phyloP scores from a whole-genome alignment of 805 yeast species.

The Monosporozyma yasuniensis region DNA sequence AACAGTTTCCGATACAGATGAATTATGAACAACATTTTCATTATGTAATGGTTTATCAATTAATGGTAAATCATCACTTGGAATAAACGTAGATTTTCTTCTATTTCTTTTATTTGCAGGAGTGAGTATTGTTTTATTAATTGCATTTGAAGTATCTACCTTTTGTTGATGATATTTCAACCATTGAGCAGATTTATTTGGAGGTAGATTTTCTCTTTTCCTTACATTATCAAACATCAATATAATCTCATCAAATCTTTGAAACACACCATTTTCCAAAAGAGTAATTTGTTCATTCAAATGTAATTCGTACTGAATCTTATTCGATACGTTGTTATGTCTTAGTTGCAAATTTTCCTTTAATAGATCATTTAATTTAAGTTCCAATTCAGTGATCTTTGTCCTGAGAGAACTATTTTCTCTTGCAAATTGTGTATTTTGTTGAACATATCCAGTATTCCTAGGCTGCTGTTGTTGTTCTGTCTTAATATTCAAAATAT shows the following conservation, averaged over 20 bases:
- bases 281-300: conserved; percentile 32
- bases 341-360: conserved; percentile 42
- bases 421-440: conserved; percentile 51
- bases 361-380: conserved; percentile 39
- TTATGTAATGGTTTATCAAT: conserved; percentile 8
- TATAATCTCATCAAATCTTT: conserved; percentile 38
- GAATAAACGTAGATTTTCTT: conserved; percentile 34
- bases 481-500: conserved; percentile 21
- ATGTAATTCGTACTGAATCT: conserved; percentile 25
- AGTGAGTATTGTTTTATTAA: not conserved
- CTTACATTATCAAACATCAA: conserved; percentile 36
- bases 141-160: not conserved
- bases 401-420: conserved; percentile 46
- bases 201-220: conserved; percentile 33
- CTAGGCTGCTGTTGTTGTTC: conserved; percentile 14
- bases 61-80: conserved; percentile 16
- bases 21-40: not conserved
- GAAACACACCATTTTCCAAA: conserved; percentile 36
- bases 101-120: conserved; percentile 16
- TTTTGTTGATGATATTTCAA: not conserved
- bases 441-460: conserved; percentile 25
- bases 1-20: not conserved
- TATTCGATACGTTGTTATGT: conserved; percentile 29
- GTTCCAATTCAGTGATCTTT: conserved; percentile 46
- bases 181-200: not conserved